A percentile compares a stretch with the other conserved stretches of the same genome.
Conservation (phyloP, 1,284 basidiomycete species). For the Earliella scabrosa region DNA sequence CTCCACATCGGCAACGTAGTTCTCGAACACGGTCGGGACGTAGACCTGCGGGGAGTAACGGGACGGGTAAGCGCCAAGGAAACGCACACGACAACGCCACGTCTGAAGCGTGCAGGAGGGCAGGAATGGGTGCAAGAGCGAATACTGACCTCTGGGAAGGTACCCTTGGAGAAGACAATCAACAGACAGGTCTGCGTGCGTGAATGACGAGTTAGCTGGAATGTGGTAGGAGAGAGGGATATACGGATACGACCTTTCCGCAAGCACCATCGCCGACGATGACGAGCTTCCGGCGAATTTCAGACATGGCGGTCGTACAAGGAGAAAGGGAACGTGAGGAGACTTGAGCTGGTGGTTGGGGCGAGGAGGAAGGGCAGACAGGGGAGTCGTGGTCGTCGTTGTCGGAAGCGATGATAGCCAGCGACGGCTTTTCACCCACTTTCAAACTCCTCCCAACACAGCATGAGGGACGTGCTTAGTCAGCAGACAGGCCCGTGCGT, state of each 20-base stretch:
- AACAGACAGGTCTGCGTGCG: constrained; percentile 55
- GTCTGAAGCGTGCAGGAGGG: constrained; percentile 3
- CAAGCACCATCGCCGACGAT: constrained; percentile 66
- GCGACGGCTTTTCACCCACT: constrained; percentile 34
- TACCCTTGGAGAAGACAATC: constrained; percentile 73
- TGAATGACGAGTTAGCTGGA: constrained; percentile 23
- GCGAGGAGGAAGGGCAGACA: constrained; percentile 20
- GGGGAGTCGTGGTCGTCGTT: constrained; percentile 24
- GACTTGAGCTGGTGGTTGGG: constrained; percentile 15
- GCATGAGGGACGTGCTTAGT: constrained; percentile 28
- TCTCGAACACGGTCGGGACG: constrained; percentile 80
- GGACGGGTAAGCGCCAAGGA: constrained; percentile 19
- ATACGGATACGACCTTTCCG: constrained; percentile 47
- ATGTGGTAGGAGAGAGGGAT: constrained; percentile 19
- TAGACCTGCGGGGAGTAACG: constrained; percentile 44
- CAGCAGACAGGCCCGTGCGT: constrained; percentile 31
- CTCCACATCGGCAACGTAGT: constrained; percentile 75
- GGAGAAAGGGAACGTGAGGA: neutral
- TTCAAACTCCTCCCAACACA: constrained; percentile 36
- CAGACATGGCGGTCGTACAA: constrained; percentile 39
- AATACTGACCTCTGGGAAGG: constrained; percentile 70
- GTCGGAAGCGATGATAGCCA: constrained; percentile 32
- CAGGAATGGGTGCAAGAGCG: neutral
- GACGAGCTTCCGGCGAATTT: constrained; percentile 58
- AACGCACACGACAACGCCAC: constrained; percentile 24